Percentiles rank a stretch among this genome's conserved stretches.
phyloP scores from a whole-genome alignment of 305 asterid species.

The Fraxinus sp. region DNA sequence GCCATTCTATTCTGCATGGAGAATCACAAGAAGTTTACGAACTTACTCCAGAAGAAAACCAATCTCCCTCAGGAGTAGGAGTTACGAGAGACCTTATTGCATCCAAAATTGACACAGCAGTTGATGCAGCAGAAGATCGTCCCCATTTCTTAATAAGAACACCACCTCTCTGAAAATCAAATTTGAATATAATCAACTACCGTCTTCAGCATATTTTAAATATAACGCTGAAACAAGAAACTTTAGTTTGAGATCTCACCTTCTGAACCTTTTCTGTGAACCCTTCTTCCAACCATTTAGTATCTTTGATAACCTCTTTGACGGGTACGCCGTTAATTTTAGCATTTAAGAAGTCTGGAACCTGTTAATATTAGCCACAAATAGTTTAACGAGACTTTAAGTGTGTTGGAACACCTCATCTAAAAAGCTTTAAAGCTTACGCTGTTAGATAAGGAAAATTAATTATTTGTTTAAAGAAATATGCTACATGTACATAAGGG shows the following conservation, averaged over 20 bases:
- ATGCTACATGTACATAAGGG: too few species aligned
- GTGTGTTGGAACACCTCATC: not conserved
- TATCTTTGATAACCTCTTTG: slow-evolving; percentile 79
- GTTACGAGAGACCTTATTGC: slow-evolving; percentile 89
- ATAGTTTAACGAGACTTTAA: not conserved
- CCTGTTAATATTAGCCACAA: slow-evolving; percentile 43
- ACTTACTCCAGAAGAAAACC: slow-evolving; percentile 96
- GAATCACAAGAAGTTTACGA: not conserved
- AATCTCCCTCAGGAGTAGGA: slow-evolving; percentile 93
- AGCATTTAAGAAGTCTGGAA: slow-evolving; percentile 92
- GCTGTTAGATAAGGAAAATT: not conserved
- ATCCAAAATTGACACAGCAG: slow-evolving; percentile 86
- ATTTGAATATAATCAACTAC: not conserved
- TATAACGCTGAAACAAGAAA: slow-evolving; percentile 1
- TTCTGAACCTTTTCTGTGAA: slow-evolving; percentile 85
- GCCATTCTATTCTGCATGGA: not conserved
- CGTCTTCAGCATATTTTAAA: not conserved
- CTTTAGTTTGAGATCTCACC: slow-evolving; percentile 40
- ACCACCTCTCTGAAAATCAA: slow-evolving; percentile 81
- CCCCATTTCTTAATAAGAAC: slow-evolving; percentile 97
- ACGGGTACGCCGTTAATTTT: slow-evolving; percentile 75
- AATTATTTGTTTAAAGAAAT: not conserved
- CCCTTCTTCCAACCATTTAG: slow-evolving; percentile 88
- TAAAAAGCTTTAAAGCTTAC: not conserved
- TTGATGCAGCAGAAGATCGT: slow-evolving; percentile 98